Evolutionary conservation across 148 eudicot species (phyloP), one percentile per base, ranked within the genome.

Genomic region (Rheum nobile): DNA sequence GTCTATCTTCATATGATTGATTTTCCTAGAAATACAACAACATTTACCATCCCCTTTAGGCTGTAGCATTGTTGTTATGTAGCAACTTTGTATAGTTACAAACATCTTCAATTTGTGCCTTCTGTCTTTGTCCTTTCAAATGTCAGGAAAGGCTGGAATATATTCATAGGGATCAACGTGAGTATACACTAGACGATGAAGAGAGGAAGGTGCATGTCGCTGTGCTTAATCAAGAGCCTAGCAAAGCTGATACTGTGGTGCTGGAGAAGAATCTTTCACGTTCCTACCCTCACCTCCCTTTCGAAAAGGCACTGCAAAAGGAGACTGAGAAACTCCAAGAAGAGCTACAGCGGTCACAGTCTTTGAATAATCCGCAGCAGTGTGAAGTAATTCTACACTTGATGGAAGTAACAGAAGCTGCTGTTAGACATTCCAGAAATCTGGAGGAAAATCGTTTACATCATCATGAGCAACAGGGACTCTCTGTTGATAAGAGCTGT

Each of bases 141-240:
- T 61, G 14, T 11, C 74, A 80, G 83, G 85, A 83, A 67, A 75
- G 85, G 73, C 47, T 83, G 59, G 80, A 83, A 73, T 67, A 54
- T 61, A 84, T 81, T 31, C 67, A 77, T 21, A 74, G 57, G 65
- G 86, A 84, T 67, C 86, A 79, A 28, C 38, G 63, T 55, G 86
- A 84, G 22, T 84, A 84, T 76, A 81, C 84, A 52, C 71, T 84
- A 24, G 86, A 81, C 9, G 84, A 84, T 16, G 80, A 79, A 65
- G 86, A 79, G 14, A 43, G 48, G 35, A 80, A 67, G 71, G 76
- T 79, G 46, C 86, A 81, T 38, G 75, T 41, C 59, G 82, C 75
- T 8, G 75, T 81, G 17, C 48, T 84, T 74, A 77, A 70, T 70
- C 75, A 50, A 47, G 79, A 81, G 42, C 82, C 79, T 2, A 73